phyloP scores from a whole-genome alignment of 1,139 yeast genomes.

The Yamadazyma mexicana region DNA sequence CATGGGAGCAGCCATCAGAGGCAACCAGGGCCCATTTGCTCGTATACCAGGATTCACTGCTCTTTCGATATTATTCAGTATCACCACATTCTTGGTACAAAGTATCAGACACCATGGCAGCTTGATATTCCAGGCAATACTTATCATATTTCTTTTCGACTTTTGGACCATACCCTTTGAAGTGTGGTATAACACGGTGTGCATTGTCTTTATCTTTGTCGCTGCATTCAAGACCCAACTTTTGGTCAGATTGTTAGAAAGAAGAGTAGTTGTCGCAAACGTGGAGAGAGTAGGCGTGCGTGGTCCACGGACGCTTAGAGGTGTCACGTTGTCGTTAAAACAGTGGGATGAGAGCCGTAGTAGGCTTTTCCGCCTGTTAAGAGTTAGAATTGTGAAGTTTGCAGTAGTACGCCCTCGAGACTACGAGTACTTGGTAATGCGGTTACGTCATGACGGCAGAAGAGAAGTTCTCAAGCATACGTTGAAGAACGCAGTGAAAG shows the following conservation, averaged over 20 bases:
- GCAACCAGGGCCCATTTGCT: background rate
- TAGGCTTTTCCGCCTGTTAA: slow-evolving; percentile 4
- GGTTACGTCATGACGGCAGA: background rate
- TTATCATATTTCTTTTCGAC: background rate
- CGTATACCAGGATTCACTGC: background rate
- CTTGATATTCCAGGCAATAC: background rate
- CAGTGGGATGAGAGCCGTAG: background rate
- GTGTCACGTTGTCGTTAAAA: no score
- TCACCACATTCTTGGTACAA: background rate
- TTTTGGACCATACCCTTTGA: background rate
- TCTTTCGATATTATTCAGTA: background rate
- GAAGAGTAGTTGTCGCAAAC: background rate
- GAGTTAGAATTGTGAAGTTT: slow-evolving; percentile 17
- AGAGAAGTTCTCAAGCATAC: slow-evolving; percentile 8
- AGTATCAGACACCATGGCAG: background rate
- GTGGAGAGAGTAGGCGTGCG: background rate
- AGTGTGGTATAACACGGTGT: background rate
- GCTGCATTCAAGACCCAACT: background rate
- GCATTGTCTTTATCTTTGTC: background rate
- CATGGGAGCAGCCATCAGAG: background rate
- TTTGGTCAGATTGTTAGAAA: background rate
- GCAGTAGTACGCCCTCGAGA: slow-evolving; percentile 25
- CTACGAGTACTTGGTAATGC: slow-evolving; percentile 20
- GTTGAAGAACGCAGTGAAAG: slow-evolving; percentile 21
- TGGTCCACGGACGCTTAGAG: background rate